These are phyloP conservation scores for Camellia sinensis DNA, from an alignment of 148 eudicot genomes.

Conservation along the genomic window DNA sequence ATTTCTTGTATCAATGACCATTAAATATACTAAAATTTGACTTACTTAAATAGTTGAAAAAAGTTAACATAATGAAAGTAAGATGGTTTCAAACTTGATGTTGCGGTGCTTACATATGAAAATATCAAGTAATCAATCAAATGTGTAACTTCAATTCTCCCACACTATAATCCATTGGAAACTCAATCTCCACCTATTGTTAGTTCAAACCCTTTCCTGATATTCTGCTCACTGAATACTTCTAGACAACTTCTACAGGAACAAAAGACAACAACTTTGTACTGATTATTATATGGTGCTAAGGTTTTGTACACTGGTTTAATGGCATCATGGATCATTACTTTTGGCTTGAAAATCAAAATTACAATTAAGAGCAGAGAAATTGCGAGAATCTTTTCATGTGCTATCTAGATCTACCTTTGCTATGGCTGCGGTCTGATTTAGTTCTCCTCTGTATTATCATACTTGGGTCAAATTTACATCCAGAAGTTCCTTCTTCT, in stretches of 20 bases:
- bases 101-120: neutral
- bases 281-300: neutral
- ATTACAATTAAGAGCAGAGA: neutral
- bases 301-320: neutral
- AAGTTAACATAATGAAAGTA: too few species aligned
- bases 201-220: neutral
- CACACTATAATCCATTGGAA: neutral
- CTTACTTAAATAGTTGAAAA: too few species aligned
- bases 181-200: neutral
- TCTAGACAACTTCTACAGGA: too few species aligned
- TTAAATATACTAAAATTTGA: too few species aligned
- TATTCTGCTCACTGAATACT: too few species aligned
- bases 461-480: conserved; percentile 1
- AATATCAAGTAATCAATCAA: neutral
- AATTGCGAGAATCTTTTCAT: neutral
- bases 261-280: neutral
- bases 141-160: neutral
- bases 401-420: conserved; percentile 17
- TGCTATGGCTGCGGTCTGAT: conserved; percentile 6
- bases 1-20: too few species aligned
- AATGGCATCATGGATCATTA: neutral
- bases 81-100: too few species aligned
- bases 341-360: neutral
- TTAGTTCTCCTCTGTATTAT: conserved; percentile 11
- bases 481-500: conserved; percentile 21